These are phyloP conservation scores for Lepidium sativum DNA, from an alignment of 345 rosid genomes.

Conservation along the genomic window DNA sequence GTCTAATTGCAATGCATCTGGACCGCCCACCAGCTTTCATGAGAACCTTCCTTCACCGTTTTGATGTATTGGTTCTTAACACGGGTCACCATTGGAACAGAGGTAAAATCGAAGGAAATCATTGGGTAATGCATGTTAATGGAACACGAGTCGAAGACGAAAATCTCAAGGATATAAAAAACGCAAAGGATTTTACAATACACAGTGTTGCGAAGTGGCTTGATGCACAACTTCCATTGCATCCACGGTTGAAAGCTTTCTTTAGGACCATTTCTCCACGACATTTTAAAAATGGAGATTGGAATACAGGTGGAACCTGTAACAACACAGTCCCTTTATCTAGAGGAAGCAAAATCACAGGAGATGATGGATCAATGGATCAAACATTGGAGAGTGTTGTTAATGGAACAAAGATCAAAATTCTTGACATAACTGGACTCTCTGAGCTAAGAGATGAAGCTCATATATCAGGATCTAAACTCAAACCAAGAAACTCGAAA, in stretches of 20 bases:
- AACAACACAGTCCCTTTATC: slow-evolving; percentile 53
- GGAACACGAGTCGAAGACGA: slow-evolving; percentile 37
- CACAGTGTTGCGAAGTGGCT: slow-evolving; percentile 55
- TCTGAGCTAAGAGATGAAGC: slow-evolving; percentile 71
- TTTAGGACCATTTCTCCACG: slow-evolving; percentile 69
- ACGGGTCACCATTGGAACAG: slow-evolving; percentile 87
- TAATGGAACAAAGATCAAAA: slow-evolving; percentile 48
- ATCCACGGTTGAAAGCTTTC: slow-evolving; percentile 51
- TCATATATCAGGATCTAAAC: slow-evolving; percentile 40
- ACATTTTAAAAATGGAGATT: slow-evolving; percentile 65
- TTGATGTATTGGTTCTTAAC: slow-evolving; percentile 60
- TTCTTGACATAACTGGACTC: slow-evolving; percentile 62
- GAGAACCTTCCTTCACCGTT: slow-evolving; percentile 39
- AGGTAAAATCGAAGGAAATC: slow-evolving; percentile 61
- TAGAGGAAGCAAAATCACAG: slow-evolving; percentile 34
- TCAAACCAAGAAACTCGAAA: slow-evolving; percentile 31
- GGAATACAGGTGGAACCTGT: slow-evolving; percentile 79
- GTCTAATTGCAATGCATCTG: slow-evolving; percentile 54
- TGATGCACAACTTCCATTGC: slow-evolving; percentile 45
- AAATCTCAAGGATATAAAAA: slow-evolving; percentile 32
- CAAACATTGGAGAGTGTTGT: slow-evolving; percentile 45
- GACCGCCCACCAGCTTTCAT: slow-evolving; percentile 70
- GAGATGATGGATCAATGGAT: slow-evolving; percentile 45
- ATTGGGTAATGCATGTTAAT: slow-evolving; percentile 57
- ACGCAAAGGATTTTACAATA: slow-evolving; percentile 51